These are phyloP conservation scores for Allium cepa DNA, from an alignment of 106 monocot species.

Conservation along the genomic window DNA sequence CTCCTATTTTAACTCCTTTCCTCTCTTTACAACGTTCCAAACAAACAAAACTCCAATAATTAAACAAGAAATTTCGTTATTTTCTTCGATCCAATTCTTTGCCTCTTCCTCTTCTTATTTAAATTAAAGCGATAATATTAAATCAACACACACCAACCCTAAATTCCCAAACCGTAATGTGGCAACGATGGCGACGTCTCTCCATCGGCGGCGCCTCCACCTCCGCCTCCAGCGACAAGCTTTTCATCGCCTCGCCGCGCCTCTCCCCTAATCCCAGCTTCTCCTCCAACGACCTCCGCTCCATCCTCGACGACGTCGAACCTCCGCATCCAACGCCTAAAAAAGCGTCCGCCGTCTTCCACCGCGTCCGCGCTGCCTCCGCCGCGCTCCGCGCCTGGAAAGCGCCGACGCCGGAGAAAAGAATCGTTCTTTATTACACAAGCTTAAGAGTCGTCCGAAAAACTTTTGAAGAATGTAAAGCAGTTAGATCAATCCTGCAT, in stretches of 20 bases:
- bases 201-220: background rate
- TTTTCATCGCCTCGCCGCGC: background rate
- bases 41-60: background rate
- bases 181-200: background rate
- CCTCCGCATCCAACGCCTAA: background rate
- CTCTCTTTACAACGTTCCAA: background rate
- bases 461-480: constrained; percentile 38
- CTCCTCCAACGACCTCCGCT: background rate
- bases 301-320: background rate
- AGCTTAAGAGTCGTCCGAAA: constrained; percentile 31
- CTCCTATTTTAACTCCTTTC: background rate
- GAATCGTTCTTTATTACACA: constrained; percentile 41
- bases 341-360: background rate
- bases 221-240: background rate
- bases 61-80: background rate
- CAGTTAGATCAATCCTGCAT: constrained; percentile 33
- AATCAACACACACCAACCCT: background rate
- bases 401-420: constrained; percentile 9
- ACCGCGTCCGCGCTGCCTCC: constrained; percentile 8
- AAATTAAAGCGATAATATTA: background rate
- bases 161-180: background rate
- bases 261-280: background rate
- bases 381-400: constrained; percentile 9
- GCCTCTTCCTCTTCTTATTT: background rate
- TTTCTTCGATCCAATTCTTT: background rate